phyloP scores from a whole-genome alignment of 2,329 filamentous ascomycete genomes.

The Aureobasidium namibiae region DNA sequence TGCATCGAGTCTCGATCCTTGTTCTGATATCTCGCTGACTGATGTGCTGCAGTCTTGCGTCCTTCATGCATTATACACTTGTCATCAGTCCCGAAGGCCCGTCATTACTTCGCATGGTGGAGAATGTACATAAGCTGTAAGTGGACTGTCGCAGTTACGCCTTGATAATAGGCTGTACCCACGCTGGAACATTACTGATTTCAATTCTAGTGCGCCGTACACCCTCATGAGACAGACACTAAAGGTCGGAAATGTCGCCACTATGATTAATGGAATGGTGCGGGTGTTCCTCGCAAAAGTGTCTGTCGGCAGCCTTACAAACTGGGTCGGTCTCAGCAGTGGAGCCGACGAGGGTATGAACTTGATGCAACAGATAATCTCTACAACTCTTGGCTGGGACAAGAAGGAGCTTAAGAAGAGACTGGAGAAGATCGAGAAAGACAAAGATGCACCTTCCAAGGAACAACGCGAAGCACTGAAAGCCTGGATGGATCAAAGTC shows the following conservation, averaged over 20 bases:
- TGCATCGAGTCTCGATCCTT: slow-evolving; percentile 20
- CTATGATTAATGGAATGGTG: slow-evolving; percentile 71
- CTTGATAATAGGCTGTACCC: no score
- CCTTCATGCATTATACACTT: slow-evolving; percentile 65
- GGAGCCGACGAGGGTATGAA: slow-evolving; percentile 74
- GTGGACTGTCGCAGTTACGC: no score
- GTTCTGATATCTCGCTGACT: not conserved
- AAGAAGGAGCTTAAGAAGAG: slow-evolving; percentile 60
- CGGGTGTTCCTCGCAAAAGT: slow-evolving; percentile 68
- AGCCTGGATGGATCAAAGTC: slow-evolving; percentile 44
- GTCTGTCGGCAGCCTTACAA: slow-evolving; percentile 64
- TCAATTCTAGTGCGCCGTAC: slow-evolving; percentile 45
- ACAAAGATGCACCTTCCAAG: slow-evolving; percentile 50
- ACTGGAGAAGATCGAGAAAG: slow-evolving; percentile 55
- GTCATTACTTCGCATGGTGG: slow-evolving; percentile 62
- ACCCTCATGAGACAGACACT: slow-evolving; percentile 64
- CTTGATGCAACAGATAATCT: slow-evolving; percentile 67
- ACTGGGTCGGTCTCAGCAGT: slow-evolving; percentile 67
- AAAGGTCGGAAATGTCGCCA: slow-evolving; percentile 68
- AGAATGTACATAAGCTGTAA: slow-evolving; percentile 57
- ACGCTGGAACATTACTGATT: not conserved
- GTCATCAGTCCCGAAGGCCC: slow-evolving; percentile 67
- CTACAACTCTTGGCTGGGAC: slow-evolving; percentile 65
- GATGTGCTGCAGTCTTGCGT: slow-evolving; percentile 51
- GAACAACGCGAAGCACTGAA: slow-evolving; percentile 55